Evolutionary conservation across 805 yeast species (phyloP), one percentile per base, ranked within the genome.

Genomic region (Pichia exigua): DNA sequence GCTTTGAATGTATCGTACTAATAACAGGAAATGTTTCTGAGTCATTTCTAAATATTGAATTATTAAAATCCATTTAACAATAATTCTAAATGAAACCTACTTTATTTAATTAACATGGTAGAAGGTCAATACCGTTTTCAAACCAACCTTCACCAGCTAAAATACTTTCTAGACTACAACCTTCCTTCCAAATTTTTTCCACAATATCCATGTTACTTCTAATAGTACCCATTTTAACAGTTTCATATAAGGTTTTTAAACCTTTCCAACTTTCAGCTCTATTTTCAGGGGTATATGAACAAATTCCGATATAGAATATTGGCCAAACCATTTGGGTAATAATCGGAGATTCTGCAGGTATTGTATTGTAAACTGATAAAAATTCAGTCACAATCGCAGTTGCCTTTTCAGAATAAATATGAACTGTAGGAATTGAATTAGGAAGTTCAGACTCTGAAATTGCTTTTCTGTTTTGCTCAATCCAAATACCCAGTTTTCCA

Each of bases 271-370:
- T 54, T 11, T 53, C 53, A 1, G 51, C 44, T 47, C 73, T 58
- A 45, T 75, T 76, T 15, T 57, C 62, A 0, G 49, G 59, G 0
- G 70, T 64, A 13, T 59, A 58, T 49, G 79, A 73, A 52, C 72
- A 73, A 47, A 81, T 67, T 5, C 75, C 78, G 41, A 79, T 66
- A 17, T 75, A 75, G 58, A 75, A 77, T 2, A 79, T 67, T 0
- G 84, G 84, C 83, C 83, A 79, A 5, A 79, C 82, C 83, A 79
- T 79, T 57, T 79, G 84, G 5, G 82, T 78, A 6, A 76, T 74
- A 20, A 73, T 63, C 1, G 83, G 80, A 1, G 78, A 71, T 6
- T 61, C 59, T 1, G 74, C 62, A 18, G 75, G 72, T 72, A 79
- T 66, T 0, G 77, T 64, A 1, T 69, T 67, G 57, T 79, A 78